Conservation (phyloP, 345 rosid species). For the Dipteronia dyeriana region DNA sequence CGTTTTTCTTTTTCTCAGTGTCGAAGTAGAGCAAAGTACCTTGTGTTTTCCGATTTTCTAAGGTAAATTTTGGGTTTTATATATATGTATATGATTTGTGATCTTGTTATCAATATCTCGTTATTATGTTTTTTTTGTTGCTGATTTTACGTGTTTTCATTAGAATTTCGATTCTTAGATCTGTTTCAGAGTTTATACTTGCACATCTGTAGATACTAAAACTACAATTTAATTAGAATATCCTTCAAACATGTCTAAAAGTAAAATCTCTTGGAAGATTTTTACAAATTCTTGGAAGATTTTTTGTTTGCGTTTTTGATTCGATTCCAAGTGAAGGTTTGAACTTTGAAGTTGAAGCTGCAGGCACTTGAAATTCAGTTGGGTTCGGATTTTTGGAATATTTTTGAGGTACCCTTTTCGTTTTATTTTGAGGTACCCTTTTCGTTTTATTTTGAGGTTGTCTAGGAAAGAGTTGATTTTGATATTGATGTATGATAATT, state of each 20-base stretch:
- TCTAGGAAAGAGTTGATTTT: too few species aligned
- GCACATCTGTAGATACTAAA: too few species aligned
- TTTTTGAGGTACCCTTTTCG: too few species aligned
- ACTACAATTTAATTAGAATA: too few species aligned
- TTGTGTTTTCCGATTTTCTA: slow-evolving; percentile 17
- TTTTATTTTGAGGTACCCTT: too few species aligned
- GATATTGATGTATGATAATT: neutral
- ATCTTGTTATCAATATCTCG: neutral
- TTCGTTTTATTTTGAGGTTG: too few species aligned
- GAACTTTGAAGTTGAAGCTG: neutral
- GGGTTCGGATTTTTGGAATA: too few species aligned
- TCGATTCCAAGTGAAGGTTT: neutral
- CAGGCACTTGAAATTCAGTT: too few species aligned
- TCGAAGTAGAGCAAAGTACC: slow-evolving; percentile 9
- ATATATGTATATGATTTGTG: neutral
- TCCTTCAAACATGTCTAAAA: neutral
- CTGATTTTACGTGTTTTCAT: neutral
- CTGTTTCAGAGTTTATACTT: neutral
- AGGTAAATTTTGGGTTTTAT: slow-evolving; percentile 12
- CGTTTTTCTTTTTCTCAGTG: neutral
- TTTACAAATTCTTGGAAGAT: neutral
- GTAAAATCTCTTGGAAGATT: too few species aligned
- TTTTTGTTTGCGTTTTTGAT: too few species aligned
- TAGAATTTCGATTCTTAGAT: slow-evolving; percentile 10
- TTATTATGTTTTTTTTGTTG: neutral